A percentile compares a stretch with the other conserved stretches of the same genome.
These are phyloP conservation scores for Calvatia gigantea DNA, from an alignment of 768 basidiomycete species.

Conservation along the genomic window DNA sequence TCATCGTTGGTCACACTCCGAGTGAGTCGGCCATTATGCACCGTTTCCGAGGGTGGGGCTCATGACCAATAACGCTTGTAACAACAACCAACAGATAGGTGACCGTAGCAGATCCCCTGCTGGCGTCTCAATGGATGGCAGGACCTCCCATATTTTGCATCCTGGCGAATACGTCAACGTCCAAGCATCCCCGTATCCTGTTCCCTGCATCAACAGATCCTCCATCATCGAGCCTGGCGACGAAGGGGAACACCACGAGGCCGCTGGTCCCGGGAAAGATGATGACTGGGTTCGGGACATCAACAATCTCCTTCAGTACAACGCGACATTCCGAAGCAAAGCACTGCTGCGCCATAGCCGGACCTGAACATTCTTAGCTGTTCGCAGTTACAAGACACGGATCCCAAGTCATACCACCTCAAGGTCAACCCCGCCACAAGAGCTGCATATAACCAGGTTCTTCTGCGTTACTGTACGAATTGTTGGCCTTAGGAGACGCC, in stretches of 20 bases:
- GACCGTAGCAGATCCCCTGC: slow-evolving; percentile 82
- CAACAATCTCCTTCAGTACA: slow-evolving; percentile 92
- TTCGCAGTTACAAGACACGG: neutral
- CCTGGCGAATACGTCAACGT: slow-evolving; percentile 87
- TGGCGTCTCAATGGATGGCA: slow-evolving; percentile 92
- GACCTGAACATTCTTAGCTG: slow-evolving; percentile 33
- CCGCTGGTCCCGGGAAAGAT: slow-evolving; percentile 75
- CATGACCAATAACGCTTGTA: neutral
- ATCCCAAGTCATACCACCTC: neutral
- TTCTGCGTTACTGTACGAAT: neutral
- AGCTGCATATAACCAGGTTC: neutral
- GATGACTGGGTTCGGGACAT: slow-evolving; percentile 98
- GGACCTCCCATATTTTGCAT: slow-evolving; percentile 74
- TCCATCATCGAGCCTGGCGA: slow-evolving; percentile 58
- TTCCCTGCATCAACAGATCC: slow-evolving; percentile 89
- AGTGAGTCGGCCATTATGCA: slow-evolving; percentile 35
- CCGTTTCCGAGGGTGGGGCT: neutral
- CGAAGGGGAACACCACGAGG: slow-evolving; percentile 48
- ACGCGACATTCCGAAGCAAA: slow-evolving; percentile 90
- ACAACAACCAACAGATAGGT: slow-evolving; percentile 71
- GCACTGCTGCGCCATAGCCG: slow-evolving; percentile 75
- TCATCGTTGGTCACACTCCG: slow-evolving; percentile 73
- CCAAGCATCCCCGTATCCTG: slow-evolving; percentile 81
- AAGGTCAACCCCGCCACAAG: neutral
- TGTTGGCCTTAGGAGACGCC: neutral